A percentile compares a stretch with the other conserved stretches of the same genome.
Conservation (phyloP, 2,329 filamentous ascomycete species). For the Biscogniauxia marginata region DNA sequence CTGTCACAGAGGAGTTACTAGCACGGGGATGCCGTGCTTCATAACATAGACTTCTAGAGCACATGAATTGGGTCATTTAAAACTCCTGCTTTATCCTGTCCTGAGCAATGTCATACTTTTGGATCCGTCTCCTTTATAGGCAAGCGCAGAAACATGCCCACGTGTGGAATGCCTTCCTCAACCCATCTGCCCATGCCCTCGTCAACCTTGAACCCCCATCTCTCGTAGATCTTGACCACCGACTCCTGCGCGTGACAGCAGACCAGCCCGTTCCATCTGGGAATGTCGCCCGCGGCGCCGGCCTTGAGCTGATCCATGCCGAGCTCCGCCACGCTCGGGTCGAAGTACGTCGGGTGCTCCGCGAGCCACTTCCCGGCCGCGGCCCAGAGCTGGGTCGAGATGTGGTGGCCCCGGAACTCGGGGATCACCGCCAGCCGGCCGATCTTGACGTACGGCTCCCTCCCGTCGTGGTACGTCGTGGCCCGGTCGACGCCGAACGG, state of each 20-base stretch:
- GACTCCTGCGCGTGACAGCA: constrained; percentile 76
- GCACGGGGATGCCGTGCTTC: neutral
- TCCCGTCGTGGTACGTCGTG: constrained; percentile 55
- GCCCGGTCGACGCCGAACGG: constrained; percentile 39
- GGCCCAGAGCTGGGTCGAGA: constrained; percentile 66
- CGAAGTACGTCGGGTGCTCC: constrained; percentile 56
- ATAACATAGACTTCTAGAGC: neutral
- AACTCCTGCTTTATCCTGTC: neutral
- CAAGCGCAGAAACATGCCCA: constrained; percentile 72
- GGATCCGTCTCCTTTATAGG: constrained; percentile 28
- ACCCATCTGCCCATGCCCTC: constrained; percentile 72
- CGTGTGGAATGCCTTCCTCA: constrained; percentile 81
- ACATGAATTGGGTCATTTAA: neutral
- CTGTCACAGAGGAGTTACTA: neutral
- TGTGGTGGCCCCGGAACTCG: constrained; percentile 62
- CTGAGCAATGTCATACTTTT: constrained; percentile 9
- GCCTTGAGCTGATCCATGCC: constrained; percentile 45
- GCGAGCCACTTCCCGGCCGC: constrained; percentile 67
- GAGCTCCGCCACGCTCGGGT: constrained; percentile 45
- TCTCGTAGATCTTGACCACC: constrained; percentile 64
- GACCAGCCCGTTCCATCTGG: constrained; percentile 71
- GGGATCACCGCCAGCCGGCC: constrained; percentile 71
- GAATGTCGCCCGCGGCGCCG: constrained; percentile 40
- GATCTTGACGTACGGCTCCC: constrained; percentile 79
- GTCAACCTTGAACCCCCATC: constrained; percentile 73